Conservation (phyloP, 176 grass and related monocot genomes). For the Musa schizocarpa region DNA sequence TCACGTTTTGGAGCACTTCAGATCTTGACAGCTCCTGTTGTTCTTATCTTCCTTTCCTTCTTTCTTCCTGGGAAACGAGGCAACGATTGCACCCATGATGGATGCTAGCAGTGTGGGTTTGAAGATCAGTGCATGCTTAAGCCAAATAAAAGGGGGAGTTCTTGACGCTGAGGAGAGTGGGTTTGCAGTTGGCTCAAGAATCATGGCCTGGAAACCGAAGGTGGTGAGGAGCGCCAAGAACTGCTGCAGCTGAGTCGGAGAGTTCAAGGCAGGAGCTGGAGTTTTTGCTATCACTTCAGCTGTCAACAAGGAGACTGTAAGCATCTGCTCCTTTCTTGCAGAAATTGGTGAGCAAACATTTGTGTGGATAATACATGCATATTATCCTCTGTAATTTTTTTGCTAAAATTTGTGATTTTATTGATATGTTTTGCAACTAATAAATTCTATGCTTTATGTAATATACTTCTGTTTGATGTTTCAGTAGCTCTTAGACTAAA, state of each 20-base stretch:
- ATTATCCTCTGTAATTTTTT: too few species aligned
- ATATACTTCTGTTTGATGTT: too few species aligned
- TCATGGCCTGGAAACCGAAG: background rate
- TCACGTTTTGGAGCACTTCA: too few species aligned
- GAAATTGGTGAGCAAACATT: too few species aligned
- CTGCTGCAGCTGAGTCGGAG: background rate
- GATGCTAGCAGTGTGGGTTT: background rate
- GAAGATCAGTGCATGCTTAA: background rate
- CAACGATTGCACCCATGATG: background rate
- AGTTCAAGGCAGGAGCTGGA: background rate
- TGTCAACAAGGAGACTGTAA: background rate
- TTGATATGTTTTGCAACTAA: background rate
- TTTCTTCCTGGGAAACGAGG: background rate
- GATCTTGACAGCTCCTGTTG: too few species aligned
- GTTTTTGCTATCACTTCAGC: background rate
- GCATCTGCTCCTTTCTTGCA: background rate
- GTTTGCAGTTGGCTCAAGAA: background rate
- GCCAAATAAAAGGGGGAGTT: background rate
- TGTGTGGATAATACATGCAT: too few species aligned
- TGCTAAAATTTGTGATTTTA: background rate
- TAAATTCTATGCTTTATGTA: too few species aligned
- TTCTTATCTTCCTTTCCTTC: too few species aligned
- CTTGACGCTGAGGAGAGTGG: background rate
- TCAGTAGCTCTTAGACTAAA: too few species aligned
- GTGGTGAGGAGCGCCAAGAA: background rate